phyloP scores from a whole-genome alignment of 202 grass and related monocot species.

The Setaria italica region DNA sequence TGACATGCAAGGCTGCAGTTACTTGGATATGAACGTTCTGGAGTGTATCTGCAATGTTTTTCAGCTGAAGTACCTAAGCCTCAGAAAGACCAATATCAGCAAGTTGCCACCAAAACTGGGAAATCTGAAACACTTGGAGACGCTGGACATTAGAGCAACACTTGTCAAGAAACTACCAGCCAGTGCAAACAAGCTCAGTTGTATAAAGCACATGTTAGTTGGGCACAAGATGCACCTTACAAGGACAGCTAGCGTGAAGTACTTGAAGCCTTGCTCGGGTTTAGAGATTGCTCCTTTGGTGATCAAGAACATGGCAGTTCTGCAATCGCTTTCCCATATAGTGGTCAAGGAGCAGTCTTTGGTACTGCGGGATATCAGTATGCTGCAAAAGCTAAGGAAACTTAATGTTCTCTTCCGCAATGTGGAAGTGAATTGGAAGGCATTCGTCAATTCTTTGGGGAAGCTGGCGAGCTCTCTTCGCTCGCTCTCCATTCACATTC shows the following conservation, averaged over 20 bases:
- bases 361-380: constrained; percentile 31
- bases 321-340: constrained; percentile 50
- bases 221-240: constrained; percentile 45
- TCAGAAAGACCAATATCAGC: constrained; percentile 29
- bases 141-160: constrained; percentile 48
- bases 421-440: constrained; percentile 31
- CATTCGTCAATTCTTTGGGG: neutral
- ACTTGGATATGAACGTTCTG: constrained; percentile 11
- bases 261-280: neutral
- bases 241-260: constrained; percentile 45
- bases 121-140: constrained; percentile 41
- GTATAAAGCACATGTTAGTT: constrained; percentile 47
- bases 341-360: constrained; percentile 28
- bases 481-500: constrained; percentile 32
- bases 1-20: constrained; percentile 44
- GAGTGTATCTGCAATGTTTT: constrained; percentile 40
- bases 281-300: constrained; percentile 32
- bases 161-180: constrained; percentile 31
- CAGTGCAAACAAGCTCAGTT: constrained; percentile 30
- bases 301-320: constrained; percentile 35
- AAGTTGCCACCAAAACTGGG: constrained; percentile 42
- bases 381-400: constrained; percentile 37
- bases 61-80: constrained; percentile 50
- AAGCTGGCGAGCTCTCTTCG: constrained; percentile 13
- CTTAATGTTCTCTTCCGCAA: constrained; percentile 34